phyloP scores from a whole-genome alignment of 78 protist species.

The Neovahlkampfia damariscottae region DNA sequence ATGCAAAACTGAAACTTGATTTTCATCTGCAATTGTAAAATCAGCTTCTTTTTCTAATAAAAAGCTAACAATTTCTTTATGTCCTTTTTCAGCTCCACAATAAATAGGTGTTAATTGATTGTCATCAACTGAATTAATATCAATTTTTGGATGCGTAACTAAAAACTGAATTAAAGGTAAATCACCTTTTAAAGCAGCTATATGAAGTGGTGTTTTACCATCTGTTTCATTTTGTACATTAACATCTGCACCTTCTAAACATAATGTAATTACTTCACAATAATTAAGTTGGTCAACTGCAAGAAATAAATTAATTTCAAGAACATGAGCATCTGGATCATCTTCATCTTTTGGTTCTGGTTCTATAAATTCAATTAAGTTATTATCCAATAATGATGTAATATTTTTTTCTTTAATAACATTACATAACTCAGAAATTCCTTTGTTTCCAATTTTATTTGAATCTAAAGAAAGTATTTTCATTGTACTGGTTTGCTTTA shows the following conservation, averaged over 20 bases:
- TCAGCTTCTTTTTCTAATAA: neutral
- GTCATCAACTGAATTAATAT: neutral
- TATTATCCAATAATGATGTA: neutral
- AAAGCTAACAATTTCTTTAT: neutral
- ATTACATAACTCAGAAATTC: neutral
- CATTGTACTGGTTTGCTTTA: neutral
- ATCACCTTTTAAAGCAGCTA: neutral
- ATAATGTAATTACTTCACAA: neutral
- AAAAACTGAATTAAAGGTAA: neutral
- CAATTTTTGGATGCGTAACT: neutral
- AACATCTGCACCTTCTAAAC: neutral
- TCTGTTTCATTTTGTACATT: neutral
- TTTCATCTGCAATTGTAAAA: neutral
- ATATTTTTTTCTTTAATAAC: neutral
- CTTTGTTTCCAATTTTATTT: neutral
- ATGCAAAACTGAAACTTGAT: neutral
- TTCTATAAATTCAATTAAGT: neutral
- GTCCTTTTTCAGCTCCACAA: neutral
- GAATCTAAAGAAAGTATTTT: neutral
- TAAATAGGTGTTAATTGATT: neutral
- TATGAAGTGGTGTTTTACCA: neutral
- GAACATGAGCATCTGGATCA: neutral
- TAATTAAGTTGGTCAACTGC: neutral
- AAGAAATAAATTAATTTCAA: neutral
- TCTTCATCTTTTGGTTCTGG: neutral